phyloP scores from a whole-genome alignment of 345 rosid species.

The Eucalyptus fibrosa region DNA sequence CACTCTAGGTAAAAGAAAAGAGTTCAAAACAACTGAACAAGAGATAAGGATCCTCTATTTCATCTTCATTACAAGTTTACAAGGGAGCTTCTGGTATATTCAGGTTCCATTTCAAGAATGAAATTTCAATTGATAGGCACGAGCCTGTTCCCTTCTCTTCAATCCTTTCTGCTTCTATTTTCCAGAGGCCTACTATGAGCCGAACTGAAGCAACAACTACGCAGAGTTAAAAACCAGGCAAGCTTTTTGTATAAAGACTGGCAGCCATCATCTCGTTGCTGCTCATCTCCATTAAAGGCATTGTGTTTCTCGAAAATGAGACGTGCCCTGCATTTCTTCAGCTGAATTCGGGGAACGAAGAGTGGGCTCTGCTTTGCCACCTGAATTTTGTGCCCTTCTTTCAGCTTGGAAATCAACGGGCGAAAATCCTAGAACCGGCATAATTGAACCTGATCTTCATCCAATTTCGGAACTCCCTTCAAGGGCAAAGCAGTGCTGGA shows the following conservation, averaged over 20 bases:
- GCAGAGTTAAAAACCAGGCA: conserved; percentile 12
- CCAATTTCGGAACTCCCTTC: conserved; percentile 33
- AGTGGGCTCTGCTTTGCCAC: conserved; percentile 12
- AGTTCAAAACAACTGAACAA: too few relatives aligned
- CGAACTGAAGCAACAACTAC: neutral
- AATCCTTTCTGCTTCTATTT: neutral
- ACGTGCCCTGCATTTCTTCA: conserved; percentile 26
- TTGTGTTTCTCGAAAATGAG: conserved; percentile 26
- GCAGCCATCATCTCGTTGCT: conserved; percentile 6
- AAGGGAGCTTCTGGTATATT: too few relatives aligned
- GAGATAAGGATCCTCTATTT: too few relatives aligned
- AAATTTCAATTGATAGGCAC: too few relatives aligned
- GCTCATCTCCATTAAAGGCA: conserved; percentile 25
- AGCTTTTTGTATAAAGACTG: conserved; percentile 24
- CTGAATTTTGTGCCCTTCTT: conserved; percentile 15
- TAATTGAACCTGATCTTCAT: conserved; percentile 38
- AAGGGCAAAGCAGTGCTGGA: conserved; percentile 4
- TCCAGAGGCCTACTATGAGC: neutral
- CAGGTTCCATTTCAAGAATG: too few relatives aligned
- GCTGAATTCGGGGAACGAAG: neutral
- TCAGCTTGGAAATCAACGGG: conserved; percentile 16
- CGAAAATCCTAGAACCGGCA: conserved; percentile 17
- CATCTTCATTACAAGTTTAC: too few relatives aligned
- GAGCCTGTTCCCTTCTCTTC: too few relatives aligned
- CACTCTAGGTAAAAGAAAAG: too few relatives aligned